Percentiles rank a stretch among this genome's conserved stretches.
Evolutionary conservation across 371 early-diverging fungal genomes (phyloP).

Genomic region (Lichtheimia corymbifera): DNA sequence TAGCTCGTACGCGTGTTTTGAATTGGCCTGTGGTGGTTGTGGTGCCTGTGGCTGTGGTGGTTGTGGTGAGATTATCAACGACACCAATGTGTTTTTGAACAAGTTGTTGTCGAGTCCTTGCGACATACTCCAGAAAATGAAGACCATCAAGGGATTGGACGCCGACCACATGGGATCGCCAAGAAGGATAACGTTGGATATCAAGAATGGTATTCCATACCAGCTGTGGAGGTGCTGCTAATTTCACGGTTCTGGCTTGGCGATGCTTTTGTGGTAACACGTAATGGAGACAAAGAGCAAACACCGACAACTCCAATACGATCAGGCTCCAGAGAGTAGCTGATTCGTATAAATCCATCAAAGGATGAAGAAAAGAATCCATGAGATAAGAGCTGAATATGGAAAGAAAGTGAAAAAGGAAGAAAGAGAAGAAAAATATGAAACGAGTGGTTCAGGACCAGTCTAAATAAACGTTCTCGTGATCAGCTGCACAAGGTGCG

Average conservation of each 20-base stretch:
- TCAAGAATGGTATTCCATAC: slow-evolving; percentile 15
- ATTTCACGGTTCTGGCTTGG: slow-evolving; percentile 6
- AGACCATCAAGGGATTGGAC: slow-evolving; percentile 7
- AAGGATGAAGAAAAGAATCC: not conserved
- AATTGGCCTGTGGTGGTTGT: not conserved
- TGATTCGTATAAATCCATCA: slow-evolving; percentile 8
- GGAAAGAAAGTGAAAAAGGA: not conserved
- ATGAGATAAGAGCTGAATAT: not conserved
- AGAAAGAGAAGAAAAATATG: slow-evolving; percentile 2
- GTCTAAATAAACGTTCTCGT: no score
- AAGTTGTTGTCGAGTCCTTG: slow-evolving; percentile 21
- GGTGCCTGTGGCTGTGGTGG: not conserved
- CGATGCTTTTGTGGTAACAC: slow-evolving; percentile 18
- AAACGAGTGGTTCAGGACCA: no score
- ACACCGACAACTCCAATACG: slow-evolving; percentile 13
- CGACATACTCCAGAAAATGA: slow-evolving; percentile 19
- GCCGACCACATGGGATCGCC: slow-evolving; percentile 22
- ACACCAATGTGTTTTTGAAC: slow-evolving; percentile 9
- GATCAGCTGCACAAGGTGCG: no score
- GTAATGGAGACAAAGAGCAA: slow-evolving; percentile 15
- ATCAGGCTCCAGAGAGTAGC: slow-evolving; percentile 17
- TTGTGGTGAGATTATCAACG: not conserved
- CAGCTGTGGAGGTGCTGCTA: slow-evolving; percentile 12
- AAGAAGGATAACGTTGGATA: slow-evolving; percentile 16
- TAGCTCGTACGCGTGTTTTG: slow-evolving; percentile 17